Base-by-base conservation (phyloP, 345 rosid genomes). In the Salix arbutifolia region DNA sequence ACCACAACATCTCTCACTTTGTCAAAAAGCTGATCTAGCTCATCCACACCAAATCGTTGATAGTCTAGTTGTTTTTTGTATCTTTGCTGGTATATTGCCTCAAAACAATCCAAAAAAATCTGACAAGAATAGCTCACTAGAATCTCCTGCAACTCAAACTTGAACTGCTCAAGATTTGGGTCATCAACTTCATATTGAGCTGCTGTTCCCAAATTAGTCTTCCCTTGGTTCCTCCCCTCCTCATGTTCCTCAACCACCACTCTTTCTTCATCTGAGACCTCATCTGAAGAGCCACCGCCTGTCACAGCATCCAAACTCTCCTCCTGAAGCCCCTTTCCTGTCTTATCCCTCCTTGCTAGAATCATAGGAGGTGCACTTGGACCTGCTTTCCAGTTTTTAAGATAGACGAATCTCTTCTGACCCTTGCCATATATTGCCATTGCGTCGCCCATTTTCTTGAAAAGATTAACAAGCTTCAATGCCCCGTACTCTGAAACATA, bases 131-230 rank as follows among this genome's bases (percentile, higher is more conserved):
- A 94, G 84, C 99, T 88, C 75, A 94, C 98, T 18, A 96, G 76
- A 83, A 91, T 92, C 73, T 94, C 97, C 81, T 92, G 97, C 78
- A 96, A 81, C 86, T 96, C 97, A 14, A 75, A 75, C 85, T 91
- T 94, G 84, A 94, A 94, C 76, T 89, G 91, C 81, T 86, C 89
- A 4, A 96, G 77, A 74, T 76, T 73, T 56, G 60, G 72, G 61
- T 77, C 77, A 74, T 74, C 78, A 70, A 73, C 78, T 31, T 83
- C 84, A 72, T 73, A 76, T 72, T 65, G 79, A 73, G 79, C 76
- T 17, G 77, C 78, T 31, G 70, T 75, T 28, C 65, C 76, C 21
- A 76, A 67, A 37, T 52, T 66, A 12, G 77, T n/a, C 77, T 78
- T 77, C 56, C 77, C 85, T 78, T 66, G 85, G 72, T 65, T 73